Conservation (phyloP, 129 eudicot genomes). For the Arctium minus region DNA sequence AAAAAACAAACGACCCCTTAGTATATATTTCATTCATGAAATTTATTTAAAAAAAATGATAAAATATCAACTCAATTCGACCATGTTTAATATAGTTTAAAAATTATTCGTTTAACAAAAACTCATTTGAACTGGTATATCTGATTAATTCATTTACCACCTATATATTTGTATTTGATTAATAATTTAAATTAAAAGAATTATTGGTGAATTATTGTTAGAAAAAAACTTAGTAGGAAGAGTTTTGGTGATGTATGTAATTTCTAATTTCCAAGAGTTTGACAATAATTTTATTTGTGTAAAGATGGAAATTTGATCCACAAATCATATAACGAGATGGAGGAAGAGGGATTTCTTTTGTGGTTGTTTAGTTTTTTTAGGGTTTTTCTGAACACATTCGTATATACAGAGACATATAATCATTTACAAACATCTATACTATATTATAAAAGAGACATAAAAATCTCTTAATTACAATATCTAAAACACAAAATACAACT, state of each 20-base stretch:
- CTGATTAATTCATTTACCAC: not conserved
- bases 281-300: not conserved
- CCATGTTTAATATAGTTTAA: not conserved
- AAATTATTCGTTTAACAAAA: no score
- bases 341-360: not conserved
- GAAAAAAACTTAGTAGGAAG: not conserved
- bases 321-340: not conserved
- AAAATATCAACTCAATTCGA: no score
- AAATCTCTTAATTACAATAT: no score
- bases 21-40: not conserved
- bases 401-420: no score
- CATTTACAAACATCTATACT: not conserved
- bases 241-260: not conserved
- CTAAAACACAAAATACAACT: no score
- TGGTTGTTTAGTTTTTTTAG: not conserved
- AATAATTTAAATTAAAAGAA: not conserved
- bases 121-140: no score
- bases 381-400: not conserved
- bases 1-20: no score
- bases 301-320: not conserved
- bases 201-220: not conserved
- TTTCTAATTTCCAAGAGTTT: not conserved
- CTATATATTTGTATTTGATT: not conserved
- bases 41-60: not conserved
- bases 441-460: no score